phyloP scores from a whole-genome alignment of 1,284 basidiomycete genomes.

The Fomitopsis palustris region DNA sequence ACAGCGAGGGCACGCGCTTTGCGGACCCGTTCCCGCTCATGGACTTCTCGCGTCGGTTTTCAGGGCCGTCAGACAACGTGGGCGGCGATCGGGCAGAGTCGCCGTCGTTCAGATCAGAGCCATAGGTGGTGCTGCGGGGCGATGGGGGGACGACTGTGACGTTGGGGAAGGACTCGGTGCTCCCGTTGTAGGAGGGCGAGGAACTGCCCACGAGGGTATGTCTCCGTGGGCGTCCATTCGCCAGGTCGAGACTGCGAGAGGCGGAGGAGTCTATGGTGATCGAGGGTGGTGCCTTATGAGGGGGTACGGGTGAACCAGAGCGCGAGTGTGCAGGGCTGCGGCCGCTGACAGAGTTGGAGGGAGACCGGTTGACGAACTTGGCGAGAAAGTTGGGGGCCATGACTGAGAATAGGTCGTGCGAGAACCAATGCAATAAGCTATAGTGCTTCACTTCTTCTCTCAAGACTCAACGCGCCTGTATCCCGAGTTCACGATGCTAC shows the following conservation, averaged over 20 bases:
- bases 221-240: conserved; percentile 4
- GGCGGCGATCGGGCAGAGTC: conserved; percentile 6
- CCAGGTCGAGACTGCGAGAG: conserved; percentile 4
- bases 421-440: not conserved
- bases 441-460: not conserved
- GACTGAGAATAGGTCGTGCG: not conserved
- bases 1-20: conserved; percentile 1
- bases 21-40: not conserved
- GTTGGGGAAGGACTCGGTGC: conserved; percentile 35
- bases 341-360: conserved; percentile 11
- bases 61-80: conserved; percentile 3
- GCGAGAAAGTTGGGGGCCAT: conserved; percentile 37
- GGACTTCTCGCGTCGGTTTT: not conserved
- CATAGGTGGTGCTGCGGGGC: conserved; percentile 33
- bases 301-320: conserved; percentile 18
- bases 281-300: conserved; percentile 15
- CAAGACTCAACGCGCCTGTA: not conserved
- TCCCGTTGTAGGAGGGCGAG: conserved; percentile 7
- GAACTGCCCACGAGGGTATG: conserved; percentile 8
- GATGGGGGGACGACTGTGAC: conserved; percentile 59
- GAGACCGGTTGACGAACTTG: conserved; percentile 30
- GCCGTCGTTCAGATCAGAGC: conserved; percentile 17
- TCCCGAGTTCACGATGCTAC: too few species aligned
- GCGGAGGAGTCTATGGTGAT: conserved; percentile 21
- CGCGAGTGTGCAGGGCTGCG: conserved; percentile 19